Conservation (phyloP, 2,329 filamentous ascomycete genomes). For the Fragosphaeria purpurea region DNA sequence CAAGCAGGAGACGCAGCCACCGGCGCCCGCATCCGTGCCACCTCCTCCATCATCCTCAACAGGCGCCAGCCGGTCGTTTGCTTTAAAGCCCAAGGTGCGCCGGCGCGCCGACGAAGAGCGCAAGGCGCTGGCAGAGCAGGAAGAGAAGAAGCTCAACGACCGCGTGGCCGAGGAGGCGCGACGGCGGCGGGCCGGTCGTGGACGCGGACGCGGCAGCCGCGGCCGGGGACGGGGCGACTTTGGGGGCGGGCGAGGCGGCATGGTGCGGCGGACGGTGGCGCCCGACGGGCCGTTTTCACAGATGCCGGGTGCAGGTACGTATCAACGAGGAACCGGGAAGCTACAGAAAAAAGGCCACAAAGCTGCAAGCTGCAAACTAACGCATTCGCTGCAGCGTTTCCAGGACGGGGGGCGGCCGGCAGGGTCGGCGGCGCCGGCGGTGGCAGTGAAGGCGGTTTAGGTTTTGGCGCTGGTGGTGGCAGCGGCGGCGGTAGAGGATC, state of each 20-base stretch:
- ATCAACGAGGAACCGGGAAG: background rate
- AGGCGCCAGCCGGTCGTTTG: slow-evolving; percentile 11
- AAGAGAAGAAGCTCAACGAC: slow-evolving; percentile 18
- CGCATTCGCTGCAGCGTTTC: slow-evolving; percentile 1
- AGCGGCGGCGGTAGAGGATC: slow-evolving; percentile 7
- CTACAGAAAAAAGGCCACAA: no score
- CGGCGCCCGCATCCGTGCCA: background rate
- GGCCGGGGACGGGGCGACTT: slow-evolving; percentile 20
- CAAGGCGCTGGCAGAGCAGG: slow-evolving; percentile 26
- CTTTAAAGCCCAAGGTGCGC: slow-evolving; percentile 24
- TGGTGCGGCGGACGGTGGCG: slow-evolving; percentile 20
- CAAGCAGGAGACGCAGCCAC: background rate
- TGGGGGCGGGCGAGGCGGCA: slow-evolving; percentile 15
- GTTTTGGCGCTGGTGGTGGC: slow-evolving; percentile 16
- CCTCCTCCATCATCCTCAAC: background rate
- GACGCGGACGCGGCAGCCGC: slow-evolving; percentile 14
- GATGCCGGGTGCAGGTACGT: slow-evolving; percentile 17
- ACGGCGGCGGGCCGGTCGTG: slow-evolving; percentile 17
- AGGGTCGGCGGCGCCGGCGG: slow-evolving; percentile 12
- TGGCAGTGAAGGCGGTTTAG: slow-evolving; percentile 17
- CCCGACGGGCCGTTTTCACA: slow-evolving; percentile 27
- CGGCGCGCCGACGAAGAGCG: slow-evolving; percentile 25
- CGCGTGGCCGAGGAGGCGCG: slow-evolving; percentile 22
- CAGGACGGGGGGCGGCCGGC: slow-evolving; percentile 11
- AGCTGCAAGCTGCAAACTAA: no score